Evolutionary conservation across 2,329 filamentous ascomycete species (phyloP), one percentile per base, ranked within the genome.

Genomic region (Trichophyton equinum): DNA sequence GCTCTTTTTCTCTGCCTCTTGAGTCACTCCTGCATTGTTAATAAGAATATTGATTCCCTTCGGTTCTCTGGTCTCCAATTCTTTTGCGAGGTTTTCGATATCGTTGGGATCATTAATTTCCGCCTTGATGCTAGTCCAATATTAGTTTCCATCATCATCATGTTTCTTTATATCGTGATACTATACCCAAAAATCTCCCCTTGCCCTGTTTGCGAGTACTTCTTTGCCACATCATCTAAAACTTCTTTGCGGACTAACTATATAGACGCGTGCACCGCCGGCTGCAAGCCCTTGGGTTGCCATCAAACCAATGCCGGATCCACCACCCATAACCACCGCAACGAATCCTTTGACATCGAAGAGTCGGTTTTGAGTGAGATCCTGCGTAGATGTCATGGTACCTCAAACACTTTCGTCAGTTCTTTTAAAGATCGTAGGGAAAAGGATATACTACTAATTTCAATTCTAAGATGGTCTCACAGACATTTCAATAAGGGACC

Each of bases 1-100:
- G 66, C 77, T 81, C 58, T 76, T 77, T 1, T 79, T 82, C 58
- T 74, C 73, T 49, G 80, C 75, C 64, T 83, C 81, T 36, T 74
- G 72, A 13, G 80, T 79, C 60, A 82, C 75, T 1, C 80, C 66
- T 9, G 67, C 66, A 27, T 69, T 71, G 64, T 71, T 72, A 61
- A 72, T 64, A 1, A 71, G 65, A 49, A 83, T 67, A 61, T 83
- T 79, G 33, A 83, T 78, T 3, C 80, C 80, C 6, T 77, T 75
- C 1, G 77, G 71, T 65, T 83, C 81, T 62, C 78, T 77, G 61
- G 78, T 77, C 66, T 77, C 73, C 62, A 82, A 74, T 68, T 82
- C 77, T 64, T 78, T 75, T 57, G 77, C 78, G 7, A 81, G 69
- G 8, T 70, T 71, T 62, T 75, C 72, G 22, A 79, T 73, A 49